These are phyloP conservation scores for Solanum piurae DNA, from an alignment of 257 asterid species.

Conservation along the genomic window DNA sequence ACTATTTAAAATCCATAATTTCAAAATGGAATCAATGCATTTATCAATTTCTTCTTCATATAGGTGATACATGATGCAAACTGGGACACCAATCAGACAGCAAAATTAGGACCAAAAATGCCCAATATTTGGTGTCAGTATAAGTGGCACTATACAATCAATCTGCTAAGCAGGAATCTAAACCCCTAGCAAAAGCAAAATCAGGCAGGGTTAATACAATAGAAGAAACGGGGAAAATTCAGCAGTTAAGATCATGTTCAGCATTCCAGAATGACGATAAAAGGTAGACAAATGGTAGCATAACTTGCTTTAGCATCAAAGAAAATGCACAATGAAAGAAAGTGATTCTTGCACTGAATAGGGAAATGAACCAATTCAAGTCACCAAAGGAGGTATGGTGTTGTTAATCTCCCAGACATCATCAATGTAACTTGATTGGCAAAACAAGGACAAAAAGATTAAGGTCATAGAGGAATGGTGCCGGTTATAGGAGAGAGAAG, in stretches of 20 bases:
- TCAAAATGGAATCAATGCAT: background rate
- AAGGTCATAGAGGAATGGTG: background rate
- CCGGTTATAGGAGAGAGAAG: background rate
- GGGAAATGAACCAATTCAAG: background rate
- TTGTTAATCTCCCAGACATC: background rate
- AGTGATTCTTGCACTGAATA: background rate
- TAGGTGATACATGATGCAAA: background rate
- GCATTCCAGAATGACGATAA: background rate
- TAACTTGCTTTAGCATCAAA: background rate
- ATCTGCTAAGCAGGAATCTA: background rate
- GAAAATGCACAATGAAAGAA: background rate
- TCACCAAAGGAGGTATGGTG: background rate
- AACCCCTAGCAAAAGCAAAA: background rate
- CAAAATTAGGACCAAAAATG: background rate
- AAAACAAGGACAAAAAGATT: background rate
- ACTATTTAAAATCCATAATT: background rate
- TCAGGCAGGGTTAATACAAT: background rate
- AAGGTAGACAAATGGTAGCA: background rate
- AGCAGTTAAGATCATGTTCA: background rate
- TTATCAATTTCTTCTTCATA: background rate
- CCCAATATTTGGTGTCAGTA: background rate
- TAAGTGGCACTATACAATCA: background rate
- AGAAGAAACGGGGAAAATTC: background rate
- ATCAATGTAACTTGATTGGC: background rate
- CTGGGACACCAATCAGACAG: background rate